Conservation (phyloP, 2,329 filamentous ascomycete genomes). For the Verticillium albo-atrum region DNA sequence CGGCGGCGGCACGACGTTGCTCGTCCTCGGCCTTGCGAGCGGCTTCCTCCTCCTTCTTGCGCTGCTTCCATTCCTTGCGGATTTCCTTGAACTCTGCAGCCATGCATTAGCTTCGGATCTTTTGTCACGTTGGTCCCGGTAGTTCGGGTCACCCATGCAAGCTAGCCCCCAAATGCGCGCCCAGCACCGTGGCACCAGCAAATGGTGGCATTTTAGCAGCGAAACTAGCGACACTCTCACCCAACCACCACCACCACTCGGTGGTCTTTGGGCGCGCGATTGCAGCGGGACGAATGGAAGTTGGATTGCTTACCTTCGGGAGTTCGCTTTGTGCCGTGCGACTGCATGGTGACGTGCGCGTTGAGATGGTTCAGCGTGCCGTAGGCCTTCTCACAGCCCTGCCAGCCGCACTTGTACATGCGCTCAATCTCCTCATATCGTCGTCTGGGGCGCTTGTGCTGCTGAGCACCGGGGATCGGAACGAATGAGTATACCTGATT, state of each 20-base stretch:
- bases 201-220: not conserved
- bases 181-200: not conserved
- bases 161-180: constrained; percentile 36
- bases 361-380: constrained; percentile 97
- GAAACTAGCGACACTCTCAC: not conserved
- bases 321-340: constrained; percentile 88
- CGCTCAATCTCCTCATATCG: constrained; percentile 98
- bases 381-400: constrained; percentile 97
- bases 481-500: constrained; percentile 93
- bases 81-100: constrained; percentile 94
- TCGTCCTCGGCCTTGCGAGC: constrained; percentile 88
- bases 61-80: constrained; percentile 97
- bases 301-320: constrained; percentile 76
- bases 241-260: not conserved
- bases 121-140: constrained; percentile 16
- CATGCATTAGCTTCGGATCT: constrained; percentile 15
- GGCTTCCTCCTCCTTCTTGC: constrained; percentile 97
- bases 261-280: too few species aligned
- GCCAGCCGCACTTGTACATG: constrained; percentile 99
- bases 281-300: not conserved
- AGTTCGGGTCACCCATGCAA: constrained; percentile 33
- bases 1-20: constrained; percentile 53
- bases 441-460: constrained; percentile 90
- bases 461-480: constrained; percentile 91
- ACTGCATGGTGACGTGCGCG: constrained; percentile 98